Evolutionary conservation across 768 basidiomycete species (phyloP).

Genomic region (Lyophyllum decastes): DNA sequence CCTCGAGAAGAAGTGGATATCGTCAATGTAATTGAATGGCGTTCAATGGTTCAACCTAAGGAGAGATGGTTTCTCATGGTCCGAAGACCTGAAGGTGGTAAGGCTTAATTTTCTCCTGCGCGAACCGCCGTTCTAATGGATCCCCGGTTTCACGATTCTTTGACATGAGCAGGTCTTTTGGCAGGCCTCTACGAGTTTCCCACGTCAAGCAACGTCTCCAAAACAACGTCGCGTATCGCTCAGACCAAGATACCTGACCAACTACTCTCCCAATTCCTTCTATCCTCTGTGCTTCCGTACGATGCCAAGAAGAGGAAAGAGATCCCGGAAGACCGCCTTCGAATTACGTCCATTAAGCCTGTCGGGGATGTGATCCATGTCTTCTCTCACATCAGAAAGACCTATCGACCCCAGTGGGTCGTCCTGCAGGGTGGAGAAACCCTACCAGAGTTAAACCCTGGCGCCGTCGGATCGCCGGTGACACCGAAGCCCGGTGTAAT

Average conservation of each 20-base stretch:
- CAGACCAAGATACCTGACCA: slow-evolving; percentile 33
- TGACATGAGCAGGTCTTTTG: slow-evolving; percentile 64
- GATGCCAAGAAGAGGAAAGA: slow-evolving; percentile 9
- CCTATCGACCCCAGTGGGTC: slow-evolving; percentile 77
- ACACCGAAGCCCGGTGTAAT: slow-evolving; percentile 4
- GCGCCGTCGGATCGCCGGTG: slow-evolving; percentile 11
- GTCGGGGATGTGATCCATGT: slow-evolving; percentile 75
- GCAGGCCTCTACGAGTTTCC: slow-evolving; percentile 92
- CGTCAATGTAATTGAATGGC: slow-evolving; percentile 88
- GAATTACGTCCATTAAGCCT: slow-evolving; percentile 46
- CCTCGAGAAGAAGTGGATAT: slow-evolving; percentile 82
- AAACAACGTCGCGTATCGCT: slow-evolving; percentile 41
- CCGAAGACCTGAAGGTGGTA: slow-evolving; percentile 83
- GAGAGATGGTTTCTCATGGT: slow-evolving; percentile 74
- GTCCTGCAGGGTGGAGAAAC: slow-evolving; percentile 56
- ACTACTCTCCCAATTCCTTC: slow-evolving; percentile 46
- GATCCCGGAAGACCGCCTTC: slow-evolving; percentile 12
- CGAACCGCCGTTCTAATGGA: slow-evolving; percentile 6
- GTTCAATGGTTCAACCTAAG: slow-evolving; percentile 26
- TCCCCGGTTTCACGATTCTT: slow-evolving; percentile 7
- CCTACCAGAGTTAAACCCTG: slow-evolving; percentile 35
- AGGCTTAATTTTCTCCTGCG: slow-evolving; percentile 16
- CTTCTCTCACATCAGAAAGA: slow-evolving; percentile 91
- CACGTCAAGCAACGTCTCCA: slow-evolving; percentile 55
- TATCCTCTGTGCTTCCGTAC: slow-evolving; percentile 23